phyloP scores from a whole-genome alignment of 1,139 yeast species.

The Taiozyma sp. region DNA sequence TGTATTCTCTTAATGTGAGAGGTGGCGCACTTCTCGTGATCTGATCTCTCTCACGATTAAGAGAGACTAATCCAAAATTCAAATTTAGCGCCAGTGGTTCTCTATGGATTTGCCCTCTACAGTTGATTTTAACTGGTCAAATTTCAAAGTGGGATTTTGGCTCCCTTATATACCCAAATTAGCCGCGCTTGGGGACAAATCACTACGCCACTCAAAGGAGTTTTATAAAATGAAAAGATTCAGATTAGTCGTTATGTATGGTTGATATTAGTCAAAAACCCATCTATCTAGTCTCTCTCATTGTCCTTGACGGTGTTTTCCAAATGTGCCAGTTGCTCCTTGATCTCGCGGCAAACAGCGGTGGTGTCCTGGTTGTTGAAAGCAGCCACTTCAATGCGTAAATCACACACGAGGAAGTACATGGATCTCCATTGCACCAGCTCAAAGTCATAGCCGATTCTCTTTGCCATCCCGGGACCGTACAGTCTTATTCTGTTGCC shows the following conservation, averaged over 20 bases:
- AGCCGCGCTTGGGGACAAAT: background rate
- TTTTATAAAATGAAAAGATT: too few relatives aligned
- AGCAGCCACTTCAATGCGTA: conserved; percentile 37
- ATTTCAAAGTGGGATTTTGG: background rate
- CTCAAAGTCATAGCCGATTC: conserved; percentile 58
- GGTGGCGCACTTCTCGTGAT: too few relatives aligned
- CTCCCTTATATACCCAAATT: background rate
- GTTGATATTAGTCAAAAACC: too few relatives aligned
- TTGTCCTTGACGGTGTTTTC: conserved; percentile 27
- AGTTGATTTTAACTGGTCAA: too few relatives aligned
- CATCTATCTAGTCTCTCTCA: conserved; percentile 14
- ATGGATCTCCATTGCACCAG: conserved; percentile 56
- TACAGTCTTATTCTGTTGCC: conserved; percentile 47
- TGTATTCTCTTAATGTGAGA: too few relatives aligned
- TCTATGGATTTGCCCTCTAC: too few relatives aligned
- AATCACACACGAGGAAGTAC: conserved; percentile 53
- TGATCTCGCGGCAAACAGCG: conserved; percentile 46
- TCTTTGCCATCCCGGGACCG: conserved; percentile 48
- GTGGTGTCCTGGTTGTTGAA: conserved; percentile 41
- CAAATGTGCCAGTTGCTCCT: conserved; percentile 40
- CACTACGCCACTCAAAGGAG: background rate
- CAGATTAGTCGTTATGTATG: background rate
- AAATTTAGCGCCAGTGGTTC: too few relatives aligned
- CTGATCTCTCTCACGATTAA: too few relatives aligned
- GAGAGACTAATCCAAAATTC: too few relatives aligned